Conservation (phyloP, 2,329 filamentous ascomycete genomes). For the Fusarium buharicum region DNA sequence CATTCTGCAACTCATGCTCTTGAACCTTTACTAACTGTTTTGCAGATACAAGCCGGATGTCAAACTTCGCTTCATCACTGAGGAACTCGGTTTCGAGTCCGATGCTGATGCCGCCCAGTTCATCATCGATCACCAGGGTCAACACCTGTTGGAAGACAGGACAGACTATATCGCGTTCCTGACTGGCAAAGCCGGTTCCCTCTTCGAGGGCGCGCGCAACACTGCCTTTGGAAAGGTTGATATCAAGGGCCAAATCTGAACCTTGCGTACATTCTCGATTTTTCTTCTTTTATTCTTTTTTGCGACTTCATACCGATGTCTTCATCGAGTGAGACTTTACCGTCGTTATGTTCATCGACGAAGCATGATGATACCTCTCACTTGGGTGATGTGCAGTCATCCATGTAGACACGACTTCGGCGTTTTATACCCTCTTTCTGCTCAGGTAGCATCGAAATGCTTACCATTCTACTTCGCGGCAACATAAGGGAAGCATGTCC, state of each 20-base stretch:
- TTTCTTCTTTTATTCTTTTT: slow-evolving; percentile 13
- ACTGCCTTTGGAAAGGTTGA: slow-evolving; percentile 88
- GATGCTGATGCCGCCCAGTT: slow-evolving; percentile 92
- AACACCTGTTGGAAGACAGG: slow-evolving; percentile 80
- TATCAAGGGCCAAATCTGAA: slow-evolving; percentile 95
- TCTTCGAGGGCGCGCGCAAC: slow-evolving; percentile 79
- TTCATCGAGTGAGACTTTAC: slow-evolving; percentile 22
- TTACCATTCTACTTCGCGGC: slow-evolving; percentile 26
- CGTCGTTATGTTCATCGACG: slow-evolving; percentile 31
- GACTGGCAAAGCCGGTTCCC: slow-evolving; percentile 74
- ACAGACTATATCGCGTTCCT: slow-evolving; percentile 78
- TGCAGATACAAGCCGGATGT: slow-evolving; percentile 90
- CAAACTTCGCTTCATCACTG: slow-evolving; percentile 89
- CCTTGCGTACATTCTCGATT: slow-evolving; percentile 13
- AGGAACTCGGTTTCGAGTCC: slow-evolving; percentile 95
- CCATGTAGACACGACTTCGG: slow-evolving; percentile 41
- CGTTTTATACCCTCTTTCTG: slow-evolving; percentile 43
- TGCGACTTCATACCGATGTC: slow-evolving; percentile 21
- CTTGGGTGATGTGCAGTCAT: slow-evolving; percentile 35
- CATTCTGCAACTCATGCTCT: neutral
- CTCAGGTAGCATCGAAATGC: slow-evolving; percentile 29
- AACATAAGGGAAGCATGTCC: slow-evolving; percentile 3
- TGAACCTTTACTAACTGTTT: slow-evolving; percentile 57
- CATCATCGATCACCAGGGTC: slow-evolving; percentile 81
- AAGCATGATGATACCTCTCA: slow-evolving; percentile 34